Base-by-base conservation (phyloP, 1,284 basidiomycete species). In the Puccinia novopanici region DNA sequence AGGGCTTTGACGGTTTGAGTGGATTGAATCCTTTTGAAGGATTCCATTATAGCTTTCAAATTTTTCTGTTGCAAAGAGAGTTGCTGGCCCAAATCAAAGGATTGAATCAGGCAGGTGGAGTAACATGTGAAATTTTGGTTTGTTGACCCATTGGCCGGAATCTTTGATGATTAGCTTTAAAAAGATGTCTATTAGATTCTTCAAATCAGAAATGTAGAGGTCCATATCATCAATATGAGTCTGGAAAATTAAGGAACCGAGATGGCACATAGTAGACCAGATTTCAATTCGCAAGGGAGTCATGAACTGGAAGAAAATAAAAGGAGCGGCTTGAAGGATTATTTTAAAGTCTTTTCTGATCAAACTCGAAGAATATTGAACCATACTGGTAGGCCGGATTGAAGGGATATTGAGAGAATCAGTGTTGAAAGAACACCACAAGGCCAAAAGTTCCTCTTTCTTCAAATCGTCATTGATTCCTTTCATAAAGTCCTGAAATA, bases 61-160 rank as follows among this genome's bases (percentile, higher is more conserved):
- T 37, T 72, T 72, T 52, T 52, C 30, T n/a, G 70, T 72, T 3
- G 42, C n/a, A 52, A 72, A 72, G 34, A 72, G 70, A 54, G 24
- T 27, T 1, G 70, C 50, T 10, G 70, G 48, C 3, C 70, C 70
- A 27, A 52, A 55, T 52, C 48, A 22, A 17, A 65, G 34, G 10
- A 85, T 80, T 24, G 84, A 83, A 3, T 74, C 63, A 19, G 80
- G 71, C 19, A 85, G 80, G 37, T 85, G 84, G 4, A 82, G 63
- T 13, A 85, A 6, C 15, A 84, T 72, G 52, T 85, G 84, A 54
- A 85, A 87, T 79, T 88, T 87, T 1, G 86, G 84, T 80, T 87
- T 87, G 79, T 87, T 87, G 80, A 87, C 86, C 87, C 86, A 87
- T 1, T 81, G 83, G 9, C 71, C 72, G 1, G 84, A 85, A 84